Percentiles rank a stretch among this genome's conserved stretches.
Conservation (phyloP, 2,329 filamentous ascomycete species). For the Macrophomina pseudophaseolina region DNA sequence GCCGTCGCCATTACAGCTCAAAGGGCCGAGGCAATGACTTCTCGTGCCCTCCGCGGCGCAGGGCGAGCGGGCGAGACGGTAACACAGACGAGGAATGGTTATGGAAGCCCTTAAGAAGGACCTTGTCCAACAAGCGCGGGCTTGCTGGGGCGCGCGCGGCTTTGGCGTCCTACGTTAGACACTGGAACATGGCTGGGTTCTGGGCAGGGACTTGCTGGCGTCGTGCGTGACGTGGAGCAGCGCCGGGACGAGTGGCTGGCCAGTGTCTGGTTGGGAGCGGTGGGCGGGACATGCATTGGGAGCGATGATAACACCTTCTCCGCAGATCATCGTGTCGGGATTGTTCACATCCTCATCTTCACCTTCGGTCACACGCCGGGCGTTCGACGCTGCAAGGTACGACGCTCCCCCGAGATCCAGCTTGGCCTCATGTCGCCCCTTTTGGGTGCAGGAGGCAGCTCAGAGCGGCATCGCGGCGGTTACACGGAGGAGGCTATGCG, state of each 20-base stretch:
- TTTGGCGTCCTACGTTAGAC: conserved; percentile 16
- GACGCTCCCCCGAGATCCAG: conserved; percentile 23
- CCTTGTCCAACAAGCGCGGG: not conserved
- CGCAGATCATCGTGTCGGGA: conserved; percentile 13
- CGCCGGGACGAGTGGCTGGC: not conserved
- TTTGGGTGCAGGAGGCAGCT: conserved; percentile 4
- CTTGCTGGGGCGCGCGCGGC: not conserved
- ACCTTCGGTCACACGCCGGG: conserved; percentile 8
- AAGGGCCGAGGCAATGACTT: too few species aligned
- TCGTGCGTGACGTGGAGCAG: conserved; percentile 8
- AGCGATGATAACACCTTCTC: conserved; percentile 1
- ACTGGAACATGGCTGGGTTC: conserved; percentile 1
- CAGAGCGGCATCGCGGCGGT: conserved; percentile 6
- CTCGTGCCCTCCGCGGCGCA: too few species aligned
- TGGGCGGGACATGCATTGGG: not conserved
- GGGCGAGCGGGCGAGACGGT: not conserved
- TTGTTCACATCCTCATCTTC: conserved; percentile 17
- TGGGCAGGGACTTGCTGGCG: not conserved
- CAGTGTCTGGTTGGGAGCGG: not conserved
- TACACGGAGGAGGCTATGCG: conserved; percentile 23
- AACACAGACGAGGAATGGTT: conserved; percentile 3
- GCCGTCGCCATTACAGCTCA: too few species aligned
- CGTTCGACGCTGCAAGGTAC: conserved; percentile 23
- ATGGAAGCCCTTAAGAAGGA: conserved; percentile 11
- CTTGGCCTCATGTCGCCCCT: conserved; percentile 18